These are phyloP conservation scores for Pseudonitzschia pungens DNA, from an alignment of 108 stramenopile genomes.

Conservation along the genomic window DNA sequence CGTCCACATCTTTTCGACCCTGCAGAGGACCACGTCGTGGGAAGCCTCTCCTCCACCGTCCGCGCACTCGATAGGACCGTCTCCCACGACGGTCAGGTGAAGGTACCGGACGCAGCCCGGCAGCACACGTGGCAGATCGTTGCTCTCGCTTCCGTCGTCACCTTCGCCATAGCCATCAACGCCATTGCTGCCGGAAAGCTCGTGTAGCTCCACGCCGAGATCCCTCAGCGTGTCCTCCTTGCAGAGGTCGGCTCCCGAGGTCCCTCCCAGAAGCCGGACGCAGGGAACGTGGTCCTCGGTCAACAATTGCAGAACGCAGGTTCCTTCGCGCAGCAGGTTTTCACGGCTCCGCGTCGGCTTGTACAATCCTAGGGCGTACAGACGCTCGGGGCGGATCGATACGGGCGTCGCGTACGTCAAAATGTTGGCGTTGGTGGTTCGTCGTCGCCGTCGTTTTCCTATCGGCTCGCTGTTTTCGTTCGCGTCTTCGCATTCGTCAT, in stretches of 20 bases:
- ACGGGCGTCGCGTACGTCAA: constrained; percentile 84
- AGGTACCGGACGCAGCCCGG: constrained; percentile 68
- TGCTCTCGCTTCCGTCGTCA: too few relatives aligned
- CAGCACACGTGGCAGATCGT: constrained; percentile 32
- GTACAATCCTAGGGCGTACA: constrained; percentile 80
- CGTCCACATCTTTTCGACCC: constrained; percentile 50
- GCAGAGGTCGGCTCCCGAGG: constrained; percentile 59
- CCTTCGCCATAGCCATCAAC: too few relatives aligned
- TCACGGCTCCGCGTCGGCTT: constrained; percentile 64
- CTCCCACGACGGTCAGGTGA: constrained; percentile 34
- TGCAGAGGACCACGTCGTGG: constrained; percentile 64
- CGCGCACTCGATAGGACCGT: constrained; percentile 20
- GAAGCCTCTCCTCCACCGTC: constrained; percentile 68
- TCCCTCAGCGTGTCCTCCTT: constrained; percentile 48
- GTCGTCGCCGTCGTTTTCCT: not conserved
- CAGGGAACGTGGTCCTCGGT: constrained; percentile 45
- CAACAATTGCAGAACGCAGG: constrained; percentile 70
- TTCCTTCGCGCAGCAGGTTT: constrained; percentile 53
- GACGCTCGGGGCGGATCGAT: constrained; percentile 57
- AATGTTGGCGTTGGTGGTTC: constrained; percentile 74
- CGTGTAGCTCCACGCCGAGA: constrained; percentile 4
- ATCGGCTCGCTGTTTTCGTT: not conserved
- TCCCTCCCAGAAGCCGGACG: constrained; percentile 61
- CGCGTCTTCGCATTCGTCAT: not conserved
- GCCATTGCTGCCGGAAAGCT: not conserved